Evolutionary conservation across 257 asterid species (phyloP).

Genomic region (Gardenia jasminoides): DNA sequence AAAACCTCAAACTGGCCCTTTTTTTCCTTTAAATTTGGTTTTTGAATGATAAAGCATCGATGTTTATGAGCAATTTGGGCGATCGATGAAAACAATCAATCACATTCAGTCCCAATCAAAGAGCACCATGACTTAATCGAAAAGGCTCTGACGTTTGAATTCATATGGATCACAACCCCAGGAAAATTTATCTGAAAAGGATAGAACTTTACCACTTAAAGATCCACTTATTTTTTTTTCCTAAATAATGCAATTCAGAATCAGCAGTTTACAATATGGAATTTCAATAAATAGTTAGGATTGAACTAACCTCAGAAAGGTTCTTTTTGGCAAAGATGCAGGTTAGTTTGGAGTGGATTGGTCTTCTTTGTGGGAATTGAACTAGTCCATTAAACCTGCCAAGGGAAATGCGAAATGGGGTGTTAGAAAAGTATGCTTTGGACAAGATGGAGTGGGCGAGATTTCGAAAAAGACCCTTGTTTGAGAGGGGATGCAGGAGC

Average conservation of each 20-base stretch:
- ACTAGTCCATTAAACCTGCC: conserved; percentile 10
- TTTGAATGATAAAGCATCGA: background rate
- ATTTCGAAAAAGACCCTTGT: conserved; percentile 16
- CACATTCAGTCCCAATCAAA: background rate
- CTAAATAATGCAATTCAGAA: background rate
- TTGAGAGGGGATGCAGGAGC: conserved; percentile 39
- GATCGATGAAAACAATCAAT: background rate
- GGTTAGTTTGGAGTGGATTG: conserved; percentile 27
- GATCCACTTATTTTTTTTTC: background rate
- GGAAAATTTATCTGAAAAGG: background rate
- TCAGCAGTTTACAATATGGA: background rate
- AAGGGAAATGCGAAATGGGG: conserved; percentile 22
- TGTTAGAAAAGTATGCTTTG: conserved; percentile 18
- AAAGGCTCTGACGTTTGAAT: background rate
- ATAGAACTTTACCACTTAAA: background rate
- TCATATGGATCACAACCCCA: background rate
- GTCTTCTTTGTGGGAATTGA: background rate
- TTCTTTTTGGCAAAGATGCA: conserved; percentile 43
- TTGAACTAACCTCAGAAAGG: conserved; percentile 41
- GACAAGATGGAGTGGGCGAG: conserved; percentile 14
- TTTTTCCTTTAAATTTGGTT: background rate
- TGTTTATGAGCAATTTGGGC: background rate
- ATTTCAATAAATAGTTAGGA: background rate
- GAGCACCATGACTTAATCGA: background rate
- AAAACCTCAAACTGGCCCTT: background rate